phyloP scores from a whole-genome alignment of 331 rosid genomes.

The Malus hybrid region DNA sequence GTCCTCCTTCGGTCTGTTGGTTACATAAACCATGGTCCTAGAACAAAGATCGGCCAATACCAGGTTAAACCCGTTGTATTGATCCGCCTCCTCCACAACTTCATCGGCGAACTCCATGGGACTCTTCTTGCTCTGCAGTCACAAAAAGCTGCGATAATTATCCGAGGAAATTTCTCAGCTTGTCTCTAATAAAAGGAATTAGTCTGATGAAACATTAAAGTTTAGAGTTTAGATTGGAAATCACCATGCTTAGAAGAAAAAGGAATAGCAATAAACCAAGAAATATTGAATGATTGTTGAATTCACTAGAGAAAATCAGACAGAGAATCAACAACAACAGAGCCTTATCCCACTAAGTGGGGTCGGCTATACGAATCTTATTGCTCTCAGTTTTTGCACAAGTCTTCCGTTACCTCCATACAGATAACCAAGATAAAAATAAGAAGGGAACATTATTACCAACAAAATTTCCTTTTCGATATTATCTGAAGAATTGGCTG shows the following conservation, averaged over 20 bases:
- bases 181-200: not conserved
- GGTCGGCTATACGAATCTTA: too few species aligned
- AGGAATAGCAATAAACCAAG: not conserved
- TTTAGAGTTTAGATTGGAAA: not conserved
- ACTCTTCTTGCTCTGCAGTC: slow-evolving; percentile 50
- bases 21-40: slow-evolving; percentile 58
- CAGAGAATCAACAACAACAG: too few species aligned
- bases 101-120: slow-evolving; percentile 57
- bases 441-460: not conserved
- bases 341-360: too few species aligned
- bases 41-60: slow-evolving; percentile 48
- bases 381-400: too few species aligned
- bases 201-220: not conserved
- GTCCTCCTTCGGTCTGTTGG: slow-evolving; percentile 48
- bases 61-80: slow-evolving; percentile 74
- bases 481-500: not conserved
- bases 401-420: too few species aligned
- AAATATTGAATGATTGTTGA: not conserved
- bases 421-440: too few species aligned
- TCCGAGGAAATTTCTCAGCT: not conserved
- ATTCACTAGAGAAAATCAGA: not conserved
- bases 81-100: slow-evolving; percentile 45
- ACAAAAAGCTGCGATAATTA: not conserved
- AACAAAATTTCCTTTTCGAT: not conserved
- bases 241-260: not conserved